Base-by-base conservation (phyloP, 306 rosid genomes). In the Lupinus albus region DNA sequence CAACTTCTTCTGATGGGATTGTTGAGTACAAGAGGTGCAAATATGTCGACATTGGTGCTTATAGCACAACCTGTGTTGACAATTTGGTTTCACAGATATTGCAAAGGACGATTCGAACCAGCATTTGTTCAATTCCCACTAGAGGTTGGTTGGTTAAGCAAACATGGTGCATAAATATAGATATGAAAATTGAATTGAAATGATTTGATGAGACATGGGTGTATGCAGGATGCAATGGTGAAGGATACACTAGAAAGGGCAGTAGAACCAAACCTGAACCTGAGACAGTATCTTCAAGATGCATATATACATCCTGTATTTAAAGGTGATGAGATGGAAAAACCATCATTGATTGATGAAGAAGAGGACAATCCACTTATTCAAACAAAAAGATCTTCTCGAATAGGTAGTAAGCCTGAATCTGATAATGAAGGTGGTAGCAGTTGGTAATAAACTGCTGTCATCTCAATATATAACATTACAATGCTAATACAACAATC, bases 61-160 rank as follows among this genome's bases (percentile, higher is more conserved):
- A 11, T 84, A 71, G 85, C 81, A 21, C 92, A 79, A 61, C 98
- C 98, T 12, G 14, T 89, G 73, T 74, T 89, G 73, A 89, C 98
- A 44, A 8, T 89, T 63, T 92, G 98, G 96, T 87, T 92, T 81
- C 78, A 87, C 64, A 65, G 13, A 51, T 80, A 82, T 57, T 92
- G 96, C 80, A 84, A 84, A 84, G 98, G 95, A 11, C 95, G 90
- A 71, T 89, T 92, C n/a, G 92, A 92, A 72, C 72, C 98, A 55
- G 98, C 89, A 28, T 92, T 92, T 16, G 55, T 73, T 14, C 89
- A 78, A 56, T 75, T 85, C 51, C 88, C 98, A 1, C 75, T 92
- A 68, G 86, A 89, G 97, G 97, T 91, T 25, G 96, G 97, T 91
- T 68, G 35, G 89, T 66, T 71, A 44, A 48, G 4, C 28, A 44